Evolutionary conservation across 1,284 basidiomycete species (phyloP), one percentile per base, ranked within the genome.

Genomic region (Ganoderma lingzhi): DNA sequence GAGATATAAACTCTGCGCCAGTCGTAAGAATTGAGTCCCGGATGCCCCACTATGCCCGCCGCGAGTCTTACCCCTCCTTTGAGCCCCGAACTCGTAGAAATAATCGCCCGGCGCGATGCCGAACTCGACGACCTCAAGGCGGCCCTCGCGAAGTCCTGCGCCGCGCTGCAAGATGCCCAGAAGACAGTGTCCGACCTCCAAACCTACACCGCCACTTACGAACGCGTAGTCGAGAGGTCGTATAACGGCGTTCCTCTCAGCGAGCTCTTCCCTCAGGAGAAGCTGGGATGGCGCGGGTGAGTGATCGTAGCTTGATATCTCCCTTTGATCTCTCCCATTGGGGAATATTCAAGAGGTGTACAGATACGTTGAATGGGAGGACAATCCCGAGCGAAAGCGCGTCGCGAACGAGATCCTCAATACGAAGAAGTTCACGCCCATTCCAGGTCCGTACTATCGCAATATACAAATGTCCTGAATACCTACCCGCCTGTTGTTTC

Each of bases 351-450:
- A 59, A 15, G 10, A 12, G 19, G 19, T 35, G 23, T 39, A 3
- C 64, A 81, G 85, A 35, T 87, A 84, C 70, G 80, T 87, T 63
- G 85, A 86, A 72, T 87, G 86, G 85, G 84, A 86, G 75, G 79
- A 82, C 35, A 79, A 80, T 60, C 85, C 84, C 3, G 81, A 85
- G 65, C 82, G 84, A 72, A 86, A 85, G 71, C 78, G 69, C 23
- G 69, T 81, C 30, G 85, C 84, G 0, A 64, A 70, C n/a, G 78
- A 81, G 63, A 81, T 86, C 45, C 75, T 87, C 45, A 78, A 79
- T 64, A 80, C 78, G 12, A 82, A 83, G 70, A 78, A 82, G 59
- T 86, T 87, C 72, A 80, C 81, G 6, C 78, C 79, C 19, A 81
- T 82, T 56, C 85, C 85, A 42, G 84, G 84, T 83, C 61, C 30